phyloP scores from a whole-genome alignment of 257 asterid genomes.

The Solanum medicagineum region DNA sequence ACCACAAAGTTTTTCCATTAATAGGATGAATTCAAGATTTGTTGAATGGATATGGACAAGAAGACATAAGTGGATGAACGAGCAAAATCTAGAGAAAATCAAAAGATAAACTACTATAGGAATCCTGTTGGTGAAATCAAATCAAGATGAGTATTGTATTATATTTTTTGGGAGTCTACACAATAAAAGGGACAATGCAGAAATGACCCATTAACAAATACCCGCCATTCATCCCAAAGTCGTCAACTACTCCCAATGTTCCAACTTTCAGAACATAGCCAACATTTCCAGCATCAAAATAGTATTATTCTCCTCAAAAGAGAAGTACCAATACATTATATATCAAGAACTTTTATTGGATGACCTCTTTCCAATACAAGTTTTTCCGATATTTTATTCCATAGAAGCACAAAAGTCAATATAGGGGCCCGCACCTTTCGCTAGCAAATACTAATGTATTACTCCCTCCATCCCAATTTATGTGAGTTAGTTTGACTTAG shows the following conservation, averaged over 20 bases:
- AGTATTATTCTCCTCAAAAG: not conserved
- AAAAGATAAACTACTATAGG: not conserved
- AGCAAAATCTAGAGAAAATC: not conserved
- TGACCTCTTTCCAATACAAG: not conserved
- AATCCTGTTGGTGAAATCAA: not conserved
- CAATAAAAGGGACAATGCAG: not conserved
- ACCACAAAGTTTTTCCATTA: not conserved
- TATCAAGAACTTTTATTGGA: not conserved
- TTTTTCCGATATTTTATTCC: not conserved
- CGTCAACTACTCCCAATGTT: not conserved
- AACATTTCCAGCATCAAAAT: not conserved
- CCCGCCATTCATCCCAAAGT: not conserved
- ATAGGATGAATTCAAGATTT: not conserved
- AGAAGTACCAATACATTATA: not conserved
- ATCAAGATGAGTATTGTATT: not conserved
- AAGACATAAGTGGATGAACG: not conserved
- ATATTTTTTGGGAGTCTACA: not conserved
- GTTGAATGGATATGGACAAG: not conserved
- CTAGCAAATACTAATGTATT: not conserved
- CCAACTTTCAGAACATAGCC: not conserved
- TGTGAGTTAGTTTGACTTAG: no score
- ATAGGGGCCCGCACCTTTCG: not conserved
- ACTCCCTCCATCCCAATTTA: no score
- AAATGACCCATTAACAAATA: not conserved
- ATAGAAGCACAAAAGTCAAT: not conserved